Evolutionary conservation across 495 filamentous ascomycete genomes (phyloP), one percentile per base, ranked within the genome.

Genomic region (Penicillium roqueforti): DNA sequence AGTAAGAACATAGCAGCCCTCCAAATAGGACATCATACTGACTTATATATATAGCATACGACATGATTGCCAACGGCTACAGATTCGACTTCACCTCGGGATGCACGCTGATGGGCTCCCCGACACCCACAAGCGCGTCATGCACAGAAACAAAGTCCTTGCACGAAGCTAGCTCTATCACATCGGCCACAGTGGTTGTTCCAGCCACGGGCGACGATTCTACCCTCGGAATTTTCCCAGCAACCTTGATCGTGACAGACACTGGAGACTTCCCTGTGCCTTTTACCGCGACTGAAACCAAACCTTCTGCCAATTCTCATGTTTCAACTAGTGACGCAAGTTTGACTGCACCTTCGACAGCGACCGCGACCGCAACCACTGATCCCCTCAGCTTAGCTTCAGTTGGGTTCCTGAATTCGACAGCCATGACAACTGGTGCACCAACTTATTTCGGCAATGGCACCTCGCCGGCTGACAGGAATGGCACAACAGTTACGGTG

Each of bases 71-170:
- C 19, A 42, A 25, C 3, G 50, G 50, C 7, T n/a, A 18, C 28
- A 31, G 23, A 4, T 52, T 52, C 16, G 50, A 52, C 29, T 23
- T 52, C 19, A 52, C 28, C 2, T 52, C 50, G 1, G 28, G 18
- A 3, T 52, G 50, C 50, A 52, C 39, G 2, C 31, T 52, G 1
- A 32, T 26, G 6, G 50, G 50, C 5, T 32, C 29, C 18, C 40
- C 40, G 3, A 36, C 50, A 9, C 39, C 39, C 9, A 52, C 50
- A 3, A 4, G 9, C 1, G 50, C 50, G 1, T 44, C 39, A 4
- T 52, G 50, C 31, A 34, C 41, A 11, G 19, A 43, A 26, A 52
- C 39, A 9, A 37, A 32, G 19, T 31, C 26, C 16, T 44, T 1
- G 3, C 50, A 52, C 13, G 4, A 5, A 10, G 11, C n/a, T 5